Conservation (phyloP, 2,329 filamentous ascomycete genomes). For the Diplocarpon mali region DNA sequence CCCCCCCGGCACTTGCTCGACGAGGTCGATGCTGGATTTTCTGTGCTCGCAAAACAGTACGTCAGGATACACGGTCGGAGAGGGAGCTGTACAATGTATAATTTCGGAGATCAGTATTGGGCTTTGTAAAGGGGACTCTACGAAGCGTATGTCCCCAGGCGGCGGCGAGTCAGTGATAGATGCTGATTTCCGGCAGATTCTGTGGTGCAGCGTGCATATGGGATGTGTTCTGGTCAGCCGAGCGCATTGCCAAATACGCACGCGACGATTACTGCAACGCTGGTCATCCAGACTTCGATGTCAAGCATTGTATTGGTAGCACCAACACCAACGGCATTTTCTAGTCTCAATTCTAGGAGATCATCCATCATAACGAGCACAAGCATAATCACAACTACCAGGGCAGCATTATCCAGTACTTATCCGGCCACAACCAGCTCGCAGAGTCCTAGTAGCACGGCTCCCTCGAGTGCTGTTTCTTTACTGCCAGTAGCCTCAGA, state of each 20-base stretch:
- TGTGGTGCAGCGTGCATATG: constrained; percentile 39
- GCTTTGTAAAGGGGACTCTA: constrained; percentile 39
- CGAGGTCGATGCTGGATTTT: constrained; percentile 44
- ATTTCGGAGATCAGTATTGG: constrained; percentile 39
- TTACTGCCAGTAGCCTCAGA: constrained; percentile 13
- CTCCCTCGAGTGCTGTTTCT: constrained; percentile 2
- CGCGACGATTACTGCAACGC: constrained; percentile 44
- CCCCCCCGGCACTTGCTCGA: constrained; percentile 36
- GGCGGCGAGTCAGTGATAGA: background rate
- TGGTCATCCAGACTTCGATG: constrained; percentile 33
- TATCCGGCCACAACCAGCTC: background rate
- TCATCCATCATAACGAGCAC: background rate
- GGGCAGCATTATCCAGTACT: no score
- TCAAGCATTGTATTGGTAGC: constrained; percentile 28
- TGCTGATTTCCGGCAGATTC: constrained; percentile 25
- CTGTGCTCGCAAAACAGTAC: constrained; percentile 49
- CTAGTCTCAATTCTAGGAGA: background rate
- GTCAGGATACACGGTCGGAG: constrained; percentile 58
- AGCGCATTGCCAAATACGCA: constrained; percentile 47
- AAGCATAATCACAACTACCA: background rate
- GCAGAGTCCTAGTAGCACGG: constrained; percentile 5
- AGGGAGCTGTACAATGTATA: constrained; percentile 59
- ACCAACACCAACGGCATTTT: constrained; percentile 14
- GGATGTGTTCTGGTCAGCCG: constrained; percentile 44
- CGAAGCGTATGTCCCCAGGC: constrained; percentile 13